Base-by-base conservation (phyloP, 768 basidiomycete genomes). In the Hydnum rufescens region DNA sequence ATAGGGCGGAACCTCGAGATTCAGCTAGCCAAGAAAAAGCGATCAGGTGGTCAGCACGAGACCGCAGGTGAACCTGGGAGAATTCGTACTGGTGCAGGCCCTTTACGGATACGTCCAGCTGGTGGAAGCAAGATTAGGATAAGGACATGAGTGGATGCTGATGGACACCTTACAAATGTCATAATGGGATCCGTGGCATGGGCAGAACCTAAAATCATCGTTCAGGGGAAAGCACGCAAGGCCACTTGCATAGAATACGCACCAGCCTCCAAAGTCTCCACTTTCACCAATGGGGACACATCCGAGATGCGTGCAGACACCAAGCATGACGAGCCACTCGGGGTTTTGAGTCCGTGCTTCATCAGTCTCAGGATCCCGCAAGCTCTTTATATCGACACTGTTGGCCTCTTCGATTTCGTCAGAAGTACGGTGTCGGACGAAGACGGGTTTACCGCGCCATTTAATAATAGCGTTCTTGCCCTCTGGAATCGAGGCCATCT, bases 401-500 rank as follows among this genome's bases (percentile, higher is more conserved):
- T 85, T 80, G 49, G 95, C 95, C 70, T 99, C 95, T 57, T 86
- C 77, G 60, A 99, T 85, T 72, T 99, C 95, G 53, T 72, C 74
- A 53, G 73, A 61, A 13, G 95, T 99, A 62, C 95, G 78, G 72
- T 99, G 95, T 58, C 95, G 78, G 65, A 99, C 89, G 74, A 97
- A 97, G 52, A 99, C 95, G 58, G 95, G 95, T 74, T 99, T 99
- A 66, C 95, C 95, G 63, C 95, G 85, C 95, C 95, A 99, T 72
- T 96, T 90, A 70, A 92, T 85, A 67, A 93, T 79, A 59, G 82
- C 84, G 64, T 93, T 92, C 76, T 90, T 92, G 67, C 90, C 90
- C 74, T 96, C 89, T 32, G 95, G 95, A 62, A 99, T 97, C 55
- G 68, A 71, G 52, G 70, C 68, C 55, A 99, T 77, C 34, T 93